phyloP scores from a whole-genome alignment of 345 rosid genomes.

The Salix dunnii region DNA sequence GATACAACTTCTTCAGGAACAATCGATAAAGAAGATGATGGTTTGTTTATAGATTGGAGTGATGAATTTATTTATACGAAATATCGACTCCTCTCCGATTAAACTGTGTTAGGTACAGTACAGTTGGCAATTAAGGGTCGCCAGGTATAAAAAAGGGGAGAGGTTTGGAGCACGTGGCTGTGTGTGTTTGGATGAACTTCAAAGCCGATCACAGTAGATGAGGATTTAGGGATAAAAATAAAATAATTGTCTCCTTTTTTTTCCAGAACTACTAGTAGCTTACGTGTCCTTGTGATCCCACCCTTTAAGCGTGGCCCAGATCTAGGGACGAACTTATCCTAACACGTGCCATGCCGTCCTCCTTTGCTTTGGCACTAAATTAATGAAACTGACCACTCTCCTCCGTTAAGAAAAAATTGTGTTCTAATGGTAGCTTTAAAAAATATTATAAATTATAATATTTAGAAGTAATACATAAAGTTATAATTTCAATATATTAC shows the following conservation, averaged over 20 bases:
- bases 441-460: no score
- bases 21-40: background rate
- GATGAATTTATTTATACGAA: background rate
- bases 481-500: no score
- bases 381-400: no score
- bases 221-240: background rate
- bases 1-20: background rate
- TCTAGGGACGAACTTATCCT: no score
- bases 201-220: background rate
- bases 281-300: no score
- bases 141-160: background rate
- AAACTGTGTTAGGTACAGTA: background rate
- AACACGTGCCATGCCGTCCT: no score
- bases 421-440: no score
- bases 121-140: background rate
- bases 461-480: no score
- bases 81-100: background rate
- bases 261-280: background rate
- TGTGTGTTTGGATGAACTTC: background rate
- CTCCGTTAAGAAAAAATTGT: no score
- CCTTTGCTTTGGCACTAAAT: no score
- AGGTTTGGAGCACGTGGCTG: background rate
- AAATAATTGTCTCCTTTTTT: background rate
- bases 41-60: background rate
- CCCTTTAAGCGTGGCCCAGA: no score